Percentiles rank a stretch among this genome's conserved stretches.
Evolutionary conservation across 495 filamentous ascomycete genomes (phyloP).

Genomic region (Annulohypoxylon moriforme): DNA sequence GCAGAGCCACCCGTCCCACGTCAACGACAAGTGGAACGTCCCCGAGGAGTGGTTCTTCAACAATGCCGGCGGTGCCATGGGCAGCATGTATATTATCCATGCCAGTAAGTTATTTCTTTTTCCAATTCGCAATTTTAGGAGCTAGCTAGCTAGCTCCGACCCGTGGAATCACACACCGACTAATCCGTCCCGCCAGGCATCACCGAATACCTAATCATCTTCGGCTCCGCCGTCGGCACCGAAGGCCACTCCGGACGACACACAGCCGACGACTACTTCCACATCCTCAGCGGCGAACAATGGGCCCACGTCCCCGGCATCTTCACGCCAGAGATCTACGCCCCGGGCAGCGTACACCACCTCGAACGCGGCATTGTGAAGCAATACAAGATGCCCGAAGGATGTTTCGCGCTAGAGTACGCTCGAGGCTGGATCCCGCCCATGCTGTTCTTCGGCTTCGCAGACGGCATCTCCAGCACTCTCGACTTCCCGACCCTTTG

Average conservation of each 20-base stretch:
- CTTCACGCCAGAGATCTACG: slow-evolving; percentile 79
- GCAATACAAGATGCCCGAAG: slow-evolving; percentile 85
- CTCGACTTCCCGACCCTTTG: slow-evolving; percentile 83
- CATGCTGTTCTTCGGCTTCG: slow-evolving; percentile 88
- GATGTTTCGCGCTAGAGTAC: slow-evolving; percentile 89
- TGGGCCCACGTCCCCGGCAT: slow-evolving; percentile 75
- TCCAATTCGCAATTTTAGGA: too few relatives aligned
- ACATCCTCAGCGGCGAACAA: slow-evolving; percentile 82
- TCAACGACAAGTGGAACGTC: slow-evolving; percentile 61
- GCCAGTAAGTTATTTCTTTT: slow-evolving; percentile 66
- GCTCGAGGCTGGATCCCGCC: slow-evolving; percentile 90
- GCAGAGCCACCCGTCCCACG: slow-evolving; percentile 57
- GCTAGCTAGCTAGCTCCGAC: too few relatives aligned
- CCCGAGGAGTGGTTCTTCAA: slow-evolving; percentile 76
- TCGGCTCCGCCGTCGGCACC: slow-evolving; percentile 86
- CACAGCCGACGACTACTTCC: slow-evolving; percentile 92
- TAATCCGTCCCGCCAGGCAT: slow-evolving; percentile 53
- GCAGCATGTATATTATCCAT: slow-evolving; percentile 89
- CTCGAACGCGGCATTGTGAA: slow-evolving; percentile 78
- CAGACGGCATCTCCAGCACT: slow-evolving; percentile 79
- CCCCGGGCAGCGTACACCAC: slow-evolving; percentile 80
- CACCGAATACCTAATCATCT: slow-evolving; percentile 85
- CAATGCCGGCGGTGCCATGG: slow-evolving; percentile 88
- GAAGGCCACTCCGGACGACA: slow-evolving; percentile 89
- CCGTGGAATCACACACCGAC: background rate